Percentiles rank a stretch among this genome's conserved stretches.
Evolutionary conservation across 306 rosid species (phyloP).

Genomic region (Vachellia pachyceras): DNA sequence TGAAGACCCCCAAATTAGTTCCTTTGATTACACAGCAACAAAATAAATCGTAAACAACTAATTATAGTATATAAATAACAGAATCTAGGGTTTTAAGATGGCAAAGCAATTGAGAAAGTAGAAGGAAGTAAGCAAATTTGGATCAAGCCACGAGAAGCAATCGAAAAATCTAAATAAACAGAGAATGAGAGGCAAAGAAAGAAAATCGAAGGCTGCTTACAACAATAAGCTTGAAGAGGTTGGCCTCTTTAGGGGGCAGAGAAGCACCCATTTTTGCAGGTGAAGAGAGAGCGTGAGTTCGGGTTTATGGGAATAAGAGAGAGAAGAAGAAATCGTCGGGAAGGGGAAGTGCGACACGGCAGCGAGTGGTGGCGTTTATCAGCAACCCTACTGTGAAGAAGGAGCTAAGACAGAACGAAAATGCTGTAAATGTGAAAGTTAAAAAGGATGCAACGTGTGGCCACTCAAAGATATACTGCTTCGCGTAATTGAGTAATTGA

Average conservation of each 20-base stretch:
- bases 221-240: constrained; percentile 98
- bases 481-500: not conserved
- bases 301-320: constrained; percentile 27
- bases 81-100: constrained; percentile 61
- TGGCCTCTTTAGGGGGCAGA: constrained; percentile 92
- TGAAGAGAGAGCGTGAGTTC: constrained; percentile 23
- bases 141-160: constrained; percentile 35
- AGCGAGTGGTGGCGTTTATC: constrained; percentile 2
- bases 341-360: not conserved
- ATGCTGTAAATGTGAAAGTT: not conserved
- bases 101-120: constrained; percentile 9
- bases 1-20: constrained; percentile 4
- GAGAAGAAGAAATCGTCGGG: constrained; percentile 1
- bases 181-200: not conserved
- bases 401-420: not conserved
- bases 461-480: not conserved
- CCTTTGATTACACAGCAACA: not conserved
- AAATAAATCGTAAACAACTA: constrained; percentile 16
- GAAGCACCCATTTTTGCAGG: constrained; percentile 86
- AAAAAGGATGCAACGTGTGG: not conserved
- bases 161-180: not conserved
- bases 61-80: not conserved
- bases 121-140: constrained; percentile 35
- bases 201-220: constrained; percentile 74
- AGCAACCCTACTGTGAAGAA: constrained; percentile 25